Base-by-base conservation (phyloP, 345 rosid genomes). In the Barbarea vulgaris region DNA sequence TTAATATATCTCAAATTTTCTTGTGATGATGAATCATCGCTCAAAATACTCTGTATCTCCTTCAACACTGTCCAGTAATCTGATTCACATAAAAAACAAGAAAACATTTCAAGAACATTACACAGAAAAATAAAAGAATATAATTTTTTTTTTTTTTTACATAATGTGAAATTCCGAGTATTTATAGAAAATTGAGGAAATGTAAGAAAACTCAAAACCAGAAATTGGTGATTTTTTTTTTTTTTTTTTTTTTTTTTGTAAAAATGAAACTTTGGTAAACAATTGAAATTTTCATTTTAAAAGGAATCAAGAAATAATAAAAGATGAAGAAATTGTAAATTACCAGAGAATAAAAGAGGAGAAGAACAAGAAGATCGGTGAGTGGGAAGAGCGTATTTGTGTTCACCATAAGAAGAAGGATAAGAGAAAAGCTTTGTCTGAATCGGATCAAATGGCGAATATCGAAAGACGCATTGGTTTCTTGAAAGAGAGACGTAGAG, bases 321-420 rank as follows among this genome's bases (percentile, higher is more conserved):
- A 44, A 54, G 12, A 61, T 61, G 52, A 4, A 39, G 25, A 47
- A 5, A 12, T 30, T 42, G 2, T 42, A 24, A 25, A 31, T 15
- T 53, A 91, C 97, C 97, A 13, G 90, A 82, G 88, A 91, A 90
- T 48, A 41, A 82, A 54, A 90, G 74, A 56, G 95, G 88, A 77
- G 87, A 85, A 54, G 91, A 85, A 74, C 97, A 94, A 36, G 85
- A 67, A 44, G 87, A 66, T 79, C 88, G 88, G 48, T 84, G 84
- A 13, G 97, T 85, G 41, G 91, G 82, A 78, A 90, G 75, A 77
- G 91, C 93, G 54, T 94, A 86, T 78, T 94, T 94, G 87, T 91
- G 96, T 52, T 85, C 84, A 68, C 96, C 95, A 37, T 94, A 94
- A 68, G 93, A 84, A 42, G 83, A 50, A 70, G 96, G 96, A 69